These are phyloP conservation scores for Rhizopus delemar DNA, from an alignment of 371 early-diverging fungal species.

Conservation along the genomic window DNA sequence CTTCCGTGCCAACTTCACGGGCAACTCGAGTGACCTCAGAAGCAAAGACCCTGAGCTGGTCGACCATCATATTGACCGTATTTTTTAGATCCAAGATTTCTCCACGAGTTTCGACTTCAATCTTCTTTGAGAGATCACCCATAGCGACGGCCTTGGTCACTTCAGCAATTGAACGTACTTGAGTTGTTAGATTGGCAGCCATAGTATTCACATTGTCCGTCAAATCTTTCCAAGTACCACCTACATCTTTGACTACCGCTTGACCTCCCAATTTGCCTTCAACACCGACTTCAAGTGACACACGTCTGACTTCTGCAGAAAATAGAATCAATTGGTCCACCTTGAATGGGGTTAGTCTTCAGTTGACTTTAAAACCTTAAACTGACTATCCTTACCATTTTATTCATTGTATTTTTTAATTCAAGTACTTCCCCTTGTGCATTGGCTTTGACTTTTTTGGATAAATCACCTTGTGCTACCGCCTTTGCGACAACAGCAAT, in stretches of 20 bases:
- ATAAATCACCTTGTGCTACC: constrained; percentile 42
- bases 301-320: constrained; percentile 46
- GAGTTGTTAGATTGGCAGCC: constrained; percentile 53
- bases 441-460: constrained; percentile 41
- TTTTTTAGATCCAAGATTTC: constrained; percentile 50
- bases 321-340: constrained; percentile 35
- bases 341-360: not conserved
- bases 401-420: constrained; percentile 42
- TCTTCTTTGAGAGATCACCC: constrained; percentile 59
- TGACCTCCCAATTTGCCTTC: constrained; percentile 47
- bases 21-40: constrained; percentile 46
- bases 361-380: not conserved
- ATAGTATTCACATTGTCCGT: constrained; percentile 60
- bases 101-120: constrained; percentile 50
- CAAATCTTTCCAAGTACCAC: constrained; percentile 56
- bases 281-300: constrained; percentile 52
- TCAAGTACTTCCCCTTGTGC: constrained; percentile 47
- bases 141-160: constrained; percentile 57
- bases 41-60: constrained; percentile 47
- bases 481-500: constrained; percentile 45
- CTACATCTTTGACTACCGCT: constrained; percentile 44
- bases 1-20: constrained; percentile 46
- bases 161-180: constrained; percentile 53
- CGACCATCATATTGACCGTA: constrained; percentile 59
- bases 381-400: constrained; percentile 24